phyloP scores from a whole-genome alignment of 257 asterid genomes.

The Thymus mandschuricus region DNA sequence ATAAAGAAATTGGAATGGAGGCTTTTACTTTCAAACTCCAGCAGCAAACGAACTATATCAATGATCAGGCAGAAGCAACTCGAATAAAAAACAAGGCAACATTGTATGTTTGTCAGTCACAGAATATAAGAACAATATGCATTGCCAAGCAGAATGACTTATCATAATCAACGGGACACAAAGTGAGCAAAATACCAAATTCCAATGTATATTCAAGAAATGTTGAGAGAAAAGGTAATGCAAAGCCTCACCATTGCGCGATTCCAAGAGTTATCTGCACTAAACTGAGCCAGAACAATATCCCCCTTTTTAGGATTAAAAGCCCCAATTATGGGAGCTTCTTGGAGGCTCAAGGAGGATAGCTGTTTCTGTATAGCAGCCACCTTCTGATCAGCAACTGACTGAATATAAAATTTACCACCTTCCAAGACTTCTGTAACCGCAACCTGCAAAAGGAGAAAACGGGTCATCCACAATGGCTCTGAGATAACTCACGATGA shows the following conservation, averaged over 20 bases:
- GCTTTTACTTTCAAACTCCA: too few relatives aligned
- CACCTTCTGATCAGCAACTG: constrained; percentile 83
- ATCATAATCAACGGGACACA: too few relatives aligned
- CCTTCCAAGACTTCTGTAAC: constrained; percentile 93
- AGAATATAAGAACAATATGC: neutral
- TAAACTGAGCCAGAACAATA: constrained; percentile 79
- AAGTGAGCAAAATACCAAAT: neutral
- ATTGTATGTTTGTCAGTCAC: too few relatives aligned
- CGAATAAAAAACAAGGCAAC: too few relatives aligned
- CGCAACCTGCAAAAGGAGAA: constrained; percentile 51
- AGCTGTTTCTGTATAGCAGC: constrained; percentile 82
- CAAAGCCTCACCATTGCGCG: constrained; percentile 83
- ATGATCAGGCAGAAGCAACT: too few relatives aligned
- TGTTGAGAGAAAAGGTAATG: constrained; percentile 1
- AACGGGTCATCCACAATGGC: constrained; percentile 2
- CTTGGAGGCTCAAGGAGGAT: constrained; percentile 76
- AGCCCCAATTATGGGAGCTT: constrained; percentile 80
- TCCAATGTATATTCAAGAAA: constrained; percentile 12
- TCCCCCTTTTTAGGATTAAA: constrained; percentile 95
- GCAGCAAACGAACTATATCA: too few relatives aligned
- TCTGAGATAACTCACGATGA: neutral
- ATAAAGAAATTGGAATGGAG: too few relatives aligned
- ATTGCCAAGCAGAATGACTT: neutral
- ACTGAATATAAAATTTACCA: constrained; percentile 87
- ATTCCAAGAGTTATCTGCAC: constrained; percentile 96